Conservation (phyloP, 176 grass and related monocot species). For the Musa troglodytarum region DNA sequence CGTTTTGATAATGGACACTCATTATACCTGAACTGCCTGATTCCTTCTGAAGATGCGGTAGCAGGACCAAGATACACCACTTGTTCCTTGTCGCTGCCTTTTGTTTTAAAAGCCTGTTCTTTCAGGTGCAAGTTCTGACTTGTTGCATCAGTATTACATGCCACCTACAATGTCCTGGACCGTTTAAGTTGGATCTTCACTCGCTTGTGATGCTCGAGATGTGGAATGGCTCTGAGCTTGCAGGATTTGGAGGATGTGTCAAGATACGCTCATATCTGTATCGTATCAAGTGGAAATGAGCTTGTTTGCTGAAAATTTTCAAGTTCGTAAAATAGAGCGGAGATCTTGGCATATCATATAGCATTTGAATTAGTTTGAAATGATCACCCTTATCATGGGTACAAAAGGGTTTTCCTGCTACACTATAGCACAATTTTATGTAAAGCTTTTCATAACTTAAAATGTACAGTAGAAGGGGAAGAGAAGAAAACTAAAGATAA, state of each 20-base stretch:
- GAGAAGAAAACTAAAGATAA: neutral
- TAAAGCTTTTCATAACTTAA: neutral
- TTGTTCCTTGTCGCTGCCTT: neutral
- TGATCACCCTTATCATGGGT: neutral
- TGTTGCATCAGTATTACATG: neutral
- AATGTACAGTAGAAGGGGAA: neutral
- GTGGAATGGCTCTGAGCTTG: neutral
- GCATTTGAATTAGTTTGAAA: neutral
- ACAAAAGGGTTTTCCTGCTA: neutral
- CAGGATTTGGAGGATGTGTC: neutral
- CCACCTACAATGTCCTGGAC: neutral
- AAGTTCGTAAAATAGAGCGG: neutral
- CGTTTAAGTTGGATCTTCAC: neutral
- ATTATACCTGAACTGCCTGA: neutral
- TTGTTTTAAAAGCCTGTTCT: neutral
- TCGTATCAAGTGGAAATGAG: too few species aligned
- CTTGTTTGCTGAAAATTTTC: neutral
- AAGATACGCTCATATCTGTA: too few species aligned
- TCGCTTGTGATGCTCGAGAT: neutral
- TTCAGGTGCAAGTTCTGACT: constrained; percentile 11
- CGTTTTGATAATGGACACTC: constrained; percentile 21
- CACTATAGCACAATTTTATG: neutral
- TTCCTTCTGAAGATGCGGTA: constrained; percentile 5
- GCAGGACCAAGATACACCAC: neutral
- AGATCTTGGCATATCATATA: neutral